A percentile compares a stretch with the other conserved stretches of the same genome.
Conservation (phyloP, 257 asterid species). For the Catharanthus roseus region DNA sequence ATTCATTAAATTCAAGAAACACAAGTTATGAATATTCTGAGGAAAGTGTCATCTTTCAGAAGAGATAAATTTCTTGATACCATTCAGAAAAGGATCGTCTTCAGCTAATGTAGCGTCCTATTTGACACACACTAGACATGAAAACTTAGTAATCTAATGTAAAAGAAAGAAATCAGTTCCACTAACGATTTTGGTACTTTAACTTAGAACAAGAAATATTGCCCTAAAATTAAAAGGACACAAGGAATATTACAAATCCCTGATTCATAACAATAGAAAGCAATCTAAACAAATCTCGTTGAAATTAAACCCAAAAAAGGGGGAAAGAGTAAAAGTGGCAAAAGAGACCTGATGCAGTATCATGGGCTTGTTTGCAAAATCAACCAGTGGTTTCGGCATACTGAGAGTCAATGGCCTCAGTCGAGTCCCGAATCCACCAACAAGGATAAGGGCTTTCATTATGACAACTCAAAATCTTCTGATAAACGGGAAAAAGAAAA, state of each 20-base stretch:
- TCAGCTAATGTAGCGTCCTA: not conserved
- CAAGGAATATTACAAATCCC: not conserved
- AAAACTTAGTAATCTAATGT: too few relatives aligned
- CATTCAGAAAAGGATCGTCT: not conserved
- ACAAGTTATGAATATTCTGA: not conserved
- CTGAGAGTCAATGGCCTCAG: constrained; percentile 88
- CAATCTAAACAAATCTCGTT: not conserved
- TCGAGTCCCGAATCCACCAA: constrained; percentile 91
- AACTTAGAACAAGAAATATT: not conserved
- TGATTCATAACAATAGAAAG: not conserved
- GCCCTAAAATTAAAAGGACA: not conserved
- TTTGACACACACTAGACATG: not conserved
- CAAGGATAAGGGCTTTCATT: constrained; percentile 95
- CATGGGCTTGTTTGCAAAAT: constrained; percentile 95
- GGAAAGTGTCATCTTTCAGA: not conserved
- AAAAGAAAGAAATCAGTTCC: too few relatives aligned
- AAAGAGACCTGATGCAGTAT: constrained; percentile 80
- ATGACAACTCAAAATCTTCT: constrained; percentile 12
- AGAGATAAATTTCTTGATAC: not conserved
- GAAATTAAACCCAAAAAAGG: not conserved
- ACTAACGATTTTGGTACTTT: too few relatives aligned
- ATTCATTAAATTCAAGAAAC: not conserved
- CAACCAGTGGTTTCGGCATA: constrained; percentile 91
- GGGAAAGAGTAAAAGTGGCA: not conserved
- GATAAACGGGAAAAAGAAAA: too few relatives aligned